A percentile compares a stretch with the other conserved stretches of the same genome.
phyloP scores from a whole-genome alignment of 345 rosid species.

The Cardiospermum halicacabum region DNA sequence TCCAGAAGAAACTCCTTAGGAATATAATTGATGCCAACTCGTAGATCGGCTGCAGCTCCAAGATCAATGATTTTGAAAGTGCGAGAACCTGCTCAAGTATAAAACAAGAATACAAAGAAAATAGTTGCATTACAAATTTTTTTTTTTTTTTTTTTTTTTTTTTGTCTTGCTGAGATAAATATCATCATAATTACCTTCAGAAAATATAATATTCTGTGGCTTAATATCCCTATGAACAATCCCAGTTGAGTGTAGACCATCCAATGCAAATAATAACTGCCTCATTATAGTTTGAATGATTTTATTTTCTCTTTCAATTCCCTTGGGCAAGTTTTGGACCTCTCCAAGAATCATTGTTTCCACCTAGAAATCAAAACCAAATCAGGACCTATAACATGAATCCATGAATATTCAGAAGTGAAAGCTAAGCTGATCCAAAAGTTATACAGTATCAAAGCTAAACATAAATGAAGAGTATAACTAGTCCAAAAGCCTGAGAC shows the following conservation, averaged over 20 bases:
- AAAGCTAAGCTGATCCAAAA: constrained; percentile 6
- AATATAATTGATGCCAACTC: constrained; percentile 95
- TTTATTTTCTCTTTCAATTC: constrained; percentile 77
- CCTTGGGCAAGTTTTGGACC: constrained; percentile 76
- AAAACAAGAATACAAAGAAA: background rate
- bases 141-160: background rate
- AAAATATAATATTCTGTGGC: constrained; percentile 90
- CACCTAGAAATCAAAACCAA: constrained; percentile 51
- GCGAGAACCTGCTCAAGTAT: constrained; percentile 64
- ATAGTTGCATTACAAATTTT: background rate
- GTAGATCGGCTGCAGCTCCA: constrained; percentile 95
- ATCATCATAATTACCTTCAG: constrained; percentile 62
- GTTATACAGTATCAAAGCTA: constrained; percentile 6
- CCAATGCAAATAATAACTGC: constrained; percentile 85
- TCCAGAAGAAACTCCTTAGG: constrained; percentile 96
- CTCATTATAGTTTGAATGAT: constrained; percentile 88
- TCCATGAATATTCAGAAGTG: no score
- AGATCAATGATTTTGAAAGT: constrained; percentile 93
- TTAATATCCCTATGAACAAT: constrained; percentile 93
- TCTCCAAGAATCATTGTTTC: constrained; percentile 77
- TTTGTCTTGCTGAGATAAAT: background rate
- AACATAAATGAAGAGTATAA: background rate
- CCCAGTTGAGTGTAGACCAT: constrained; percentile 96
- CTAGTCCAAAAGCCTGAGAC: background rate
- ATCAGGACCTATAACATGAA: no score